These are phyloP conservation scores for Dendrobium huoshanense DNA, from an alignment of 106 monocot genomes.

Conservation along the genomic window DNA sequence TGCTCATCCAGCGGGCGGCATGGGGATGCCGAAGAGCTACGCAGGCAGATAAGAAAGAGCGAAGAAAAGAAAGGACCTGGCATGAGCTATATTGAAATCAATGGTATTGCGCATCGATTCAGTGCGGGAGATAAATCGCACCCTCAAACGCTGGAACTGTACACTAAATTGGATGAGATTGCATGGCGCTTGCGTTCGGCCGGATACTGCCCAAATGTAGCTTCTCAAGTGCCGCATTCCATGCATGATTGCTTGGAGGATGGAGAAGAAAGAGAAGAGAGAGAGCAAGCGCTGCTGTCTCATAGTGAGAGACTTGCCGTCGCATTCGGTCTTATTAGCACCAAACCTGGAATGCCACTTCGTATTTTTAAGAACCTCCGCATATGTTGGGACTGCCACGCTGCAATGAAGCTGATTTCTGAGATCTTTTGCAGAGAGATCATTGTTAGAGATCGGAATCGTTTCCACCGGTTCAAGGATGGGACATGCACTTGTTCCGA, in stretches of 20 bases:
- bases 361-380: conserved; percentile 63
- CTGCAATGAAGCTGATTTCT: conserved; percentile 43
- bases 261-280: conserved; percentile 32
- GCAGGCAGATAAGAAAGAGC: conserved; percentile 24
- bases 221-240: conserved; percentile 15
- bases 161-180: conserved; percentile 46
- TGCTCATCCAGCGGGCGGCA: conserved; percentile 26
- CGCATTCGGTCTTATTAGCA: conserved; percentile 45
- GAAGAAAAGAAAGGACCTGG: conserved; percentile 41
- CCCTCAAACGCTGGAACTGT: conserved; percentile 32
- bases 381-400: conserved; percentile 57
- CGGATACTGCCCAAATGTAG: conserved; percentile 28
- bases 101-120: conserved; percentile 51
- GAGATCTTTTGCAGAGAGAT: conserved; percentile 42
- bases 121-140: conserved; percentile 49
- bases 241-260: conserved; percentile 16
- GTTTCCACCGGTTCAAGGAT: conserved; percentile 57
- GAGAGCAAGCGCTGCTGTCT: conserved; percentile 34
- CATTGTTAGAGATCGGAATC: conserved; percentile 53
- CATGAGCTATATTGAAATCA: conserved; percentile 46
- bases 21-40: conserved; percentile 25
- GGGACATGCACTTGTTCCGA: conserved; percentile 60
- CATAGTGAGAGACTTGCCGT: conserved; percentile 66
- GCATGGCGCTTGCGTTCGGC: conserved; percentile 20
- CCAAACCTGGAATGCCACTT: conserved; percentile 29